Conservation (phyloP, 257 asterid species). For the Solanum ossicruentum region DNA sequence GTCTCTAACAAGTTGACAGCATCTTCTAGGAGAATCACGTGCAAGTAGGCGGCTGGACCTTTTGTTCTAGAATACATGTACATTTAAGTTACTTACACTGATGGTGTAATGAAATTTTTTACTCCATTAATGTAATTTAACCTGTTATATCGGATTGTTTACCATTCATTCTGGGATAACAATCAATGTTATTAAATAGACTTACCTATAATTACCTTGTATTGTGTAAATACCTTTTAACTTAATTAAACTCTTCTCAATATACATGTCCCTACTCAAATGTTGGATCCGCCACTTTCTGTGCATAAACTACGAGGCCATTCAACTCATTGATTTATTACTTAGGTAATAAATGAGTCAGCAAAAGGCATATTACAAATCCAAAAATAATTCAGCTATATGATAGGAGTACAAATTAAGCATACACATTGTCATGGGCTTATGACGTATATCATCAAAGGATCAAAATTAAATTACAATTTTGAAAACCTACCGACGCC, state of each 20-base stretch:
- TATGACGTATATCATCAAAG: neutral
- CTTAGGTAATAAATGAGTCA: neutral
- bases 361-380: neutral
- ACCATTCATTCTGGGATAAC: neutral
- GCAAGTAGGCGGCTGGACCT: neutral
- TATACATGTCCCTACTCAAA: neutral
- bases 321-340: neutral
- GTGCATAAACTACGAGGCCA: neutral
- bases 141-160: neutral
- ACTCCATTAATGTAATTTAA: neutral
- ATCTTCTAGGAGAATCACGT: neutral
- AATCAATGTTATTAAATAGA: neutral
- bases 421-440: neutral
- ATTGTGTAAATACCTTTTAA: neutral
- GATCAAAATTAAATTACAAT: neutral
- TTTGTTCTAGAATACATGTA: neutral
- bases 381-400: neutral
- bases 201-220: neutral
- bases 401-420: neutral
- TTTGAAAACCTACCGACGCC: constrained; percentile 67
- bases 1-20: neutral
- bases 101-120: neutral
- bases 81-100: neutral
- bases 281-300: neutral
- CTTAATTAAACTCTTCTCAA: neutral